These are phyloP conservation scores for Didymella sp. DNA, from an alignment of 2,329 filamentous ascomycete species.

Conservation along the genomic window DNA sequence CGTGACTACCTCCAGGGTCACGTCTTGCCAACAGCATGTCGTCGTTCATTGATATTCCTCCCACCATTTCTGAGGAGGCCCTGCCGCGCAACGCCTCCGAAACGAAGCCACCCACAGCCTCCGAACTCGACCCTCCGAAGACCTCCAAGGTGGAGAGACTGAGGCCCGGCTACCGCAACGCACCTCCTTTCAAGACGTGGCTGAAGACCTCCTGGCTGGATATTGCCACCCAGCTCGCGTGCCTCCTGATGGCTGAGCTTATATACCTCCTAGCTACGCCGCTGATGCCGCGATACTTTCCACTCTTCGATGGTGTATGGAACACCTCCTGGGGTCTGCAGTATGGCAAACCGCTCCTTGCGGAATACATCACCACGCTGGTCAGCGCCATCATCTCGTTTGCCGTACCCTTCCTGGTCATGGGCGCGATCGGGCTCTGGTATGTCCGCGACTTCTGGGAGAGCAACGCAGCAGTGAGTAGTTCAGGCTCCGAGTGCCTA, in stretches of 20 bases:
- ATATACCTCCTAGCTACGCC: constrained; percentile 53
- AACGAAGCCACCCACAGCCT: not conserved
- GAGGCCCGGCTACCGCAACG: constrained; percentile 22
- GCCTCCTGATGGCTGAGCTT: constrained; percentile 62
- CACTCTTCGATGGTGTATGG: constrained; percentile 25
- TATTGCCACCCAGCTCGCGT: constrained; percentile 66
- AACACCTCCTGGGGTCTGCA: constrained; percentile 51
- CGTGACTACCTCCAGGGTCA: not conserved
- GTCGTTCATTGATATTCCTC: not conserved
- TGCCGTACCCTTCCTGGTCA: constrained; percentile 67
- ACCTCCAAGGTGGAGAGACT: not conserved
- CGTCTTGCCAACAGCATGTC: not conserved
- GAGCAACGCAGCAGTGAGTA: constrained; percentile 65
- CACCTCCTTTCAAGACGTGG: constrained; percentile 23
- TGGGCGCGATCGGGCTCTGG: constrained; percentile 67
- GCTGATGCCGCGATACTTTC: constrained; percentile 68
- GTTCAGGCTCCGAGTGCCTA: no score
- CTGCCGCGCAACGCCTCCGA: not conserved
- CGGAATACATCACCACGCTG: constrained; percentile 73
- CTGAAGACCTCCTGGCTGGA: constrained; percentile 58
- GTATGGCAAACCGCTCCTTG: constrained; percentile 70
- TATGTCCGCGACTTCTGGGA: constrained; percentile 57
- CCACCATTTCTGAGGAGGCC: not conserved
- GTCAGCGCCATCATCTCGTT: constrained; percentile 68
- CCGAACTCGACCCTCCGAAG: not conserved